These are phyloP conservation scores for Gossypium longicalyx DNA, from an alignment of 345 rosid species.

Conservation along the genomic window DNA sequence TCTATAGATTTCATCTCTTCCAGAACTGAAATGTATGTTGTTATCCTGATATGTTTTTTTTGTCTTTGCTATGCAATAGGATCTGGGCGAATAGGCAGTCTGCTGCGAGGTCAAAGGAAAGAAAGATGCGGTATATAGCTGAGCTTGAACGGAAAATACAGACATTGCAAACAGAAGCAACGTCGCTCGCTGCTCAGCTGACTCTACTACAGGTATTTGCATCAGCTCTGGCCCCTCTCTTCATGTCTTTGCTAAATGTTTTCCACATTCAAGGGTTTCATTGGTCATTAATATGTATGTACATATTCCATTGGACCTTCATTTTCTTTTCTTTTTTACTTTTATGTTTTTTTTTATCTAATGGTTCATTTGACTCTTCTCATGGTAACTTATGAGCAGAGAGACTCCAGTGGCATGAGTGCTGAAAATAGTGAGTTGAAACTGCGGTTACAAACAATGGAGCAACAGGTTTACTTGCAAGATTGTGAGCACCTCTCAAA, in stretches of 20 bases:
- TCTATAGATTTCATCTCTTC: neutral
- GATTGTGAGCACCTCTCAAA: constrained; percentile 56
- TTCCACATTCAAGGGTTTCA: neutral
- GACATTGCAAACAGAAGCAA: constrained; percentile 85
- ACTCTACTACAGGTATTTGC: constrained; percentile 74
- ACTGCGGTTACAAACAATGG: constrained; percentile 84
- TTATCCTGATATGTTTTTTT: neutral
- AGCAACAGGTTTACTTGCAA: constrained; percentile 82
- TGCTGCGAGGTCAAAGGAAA: constrained; percentile 94
- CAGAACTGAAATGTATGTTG: neutral
- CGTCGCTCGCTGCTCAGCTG: constrained; percentile 85
- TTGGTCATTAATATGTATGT: too few relatives aligned
- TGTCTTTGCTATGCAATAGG: constrained; percentile 34
- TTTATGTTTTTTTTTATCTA: too few relatives aligned
- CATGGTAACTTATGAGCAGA: constrained; percentile 34
- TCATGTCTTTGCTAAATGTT: neutral
- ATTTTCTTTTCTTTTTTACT: neutral
- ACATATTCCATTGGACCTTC: neutral
- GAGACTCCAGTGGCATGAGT: constrained; percentile 77
- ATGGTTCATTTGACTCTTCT: neutral
- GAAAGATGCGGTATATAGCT: constrained; percentile 88
- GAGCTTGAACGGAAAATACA: constrained; percentile 93
- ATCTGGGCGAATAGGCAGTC: constrained; percentile 98
- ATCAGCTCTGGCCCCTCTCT: constrained; percentile 1
- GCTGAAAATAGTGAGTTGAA: constrained; percentile 83